A percentile compares a stretch with the other conserved stretches of the same genome.
phyloP scores from a whole-genome alignment of 2,329 filamentous ascomycete genomes.

The Daldinia eschscholtzii region DNA sequence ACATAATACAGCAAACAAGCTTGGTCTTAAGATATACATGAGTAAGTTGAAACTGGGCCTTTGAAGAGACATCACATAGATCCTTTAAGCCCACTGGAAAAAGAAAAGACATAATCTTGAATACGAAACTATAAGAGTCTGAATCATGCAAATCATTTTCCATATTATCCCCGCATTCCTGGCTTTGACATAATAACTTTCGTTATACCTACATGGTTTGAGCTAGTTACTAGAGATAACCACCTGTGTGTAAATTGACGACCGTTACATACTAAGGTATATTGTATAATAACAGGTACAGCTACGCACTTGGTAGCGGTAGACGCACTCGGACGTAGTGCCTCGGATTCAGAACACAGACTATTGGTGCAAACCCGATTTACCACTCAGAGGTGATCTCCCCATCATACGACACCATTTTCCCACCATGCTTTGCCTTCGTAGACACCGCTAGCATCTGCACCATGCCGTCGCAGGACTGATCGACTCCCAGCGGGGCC shows the following conservation, averaged over 20 bases:
- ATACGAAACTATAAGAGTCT: not conserved
- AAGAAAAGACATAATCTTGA: not conserved
- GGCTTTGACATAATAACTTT: not conserved
- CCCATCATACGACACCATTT: slow-evolving; percentile 33
- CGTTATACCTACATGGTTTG: not conserved
- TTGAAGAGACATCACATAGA: not conserved
- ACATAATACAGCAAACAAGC: not conserved
- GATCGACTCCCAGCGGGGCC: slow-evolving; percentile 19
- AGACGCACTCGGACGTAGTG: too few relatives aligned
- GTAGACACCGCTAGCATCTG: slow-evolving; percentile 19
- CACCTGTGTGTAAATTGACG: too few relatives aligned
- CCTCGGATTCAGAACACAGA: not conserved
- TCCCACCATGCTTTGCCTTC: slow-evolving; percentile 36
- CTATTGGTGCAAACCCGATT: not conserved
- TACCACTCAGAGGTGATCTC: slow-evolving; percentile 10
- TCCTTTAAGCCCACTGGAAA: not conserved
- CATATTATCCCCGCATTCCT: not conserved
- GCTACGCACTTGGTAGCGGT: too few relatives aligned
- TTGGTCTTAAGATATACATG: not conserved
- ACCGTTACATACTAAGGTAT: too few relatives aligned
- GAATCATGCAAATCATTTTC: not conserved
- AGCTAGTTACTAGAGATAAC: not conserved
- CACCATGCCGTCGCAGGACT: slow-evolving; percentile 33
- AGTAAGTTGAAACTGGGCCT: not conserved
- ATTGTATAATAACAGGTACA: too few relatives aligned